These are phyloP conservation scores for Mycena pura DNA, from an alignment of 768 basidiomycete genomes.

Conservation along the genomic window DNA sequence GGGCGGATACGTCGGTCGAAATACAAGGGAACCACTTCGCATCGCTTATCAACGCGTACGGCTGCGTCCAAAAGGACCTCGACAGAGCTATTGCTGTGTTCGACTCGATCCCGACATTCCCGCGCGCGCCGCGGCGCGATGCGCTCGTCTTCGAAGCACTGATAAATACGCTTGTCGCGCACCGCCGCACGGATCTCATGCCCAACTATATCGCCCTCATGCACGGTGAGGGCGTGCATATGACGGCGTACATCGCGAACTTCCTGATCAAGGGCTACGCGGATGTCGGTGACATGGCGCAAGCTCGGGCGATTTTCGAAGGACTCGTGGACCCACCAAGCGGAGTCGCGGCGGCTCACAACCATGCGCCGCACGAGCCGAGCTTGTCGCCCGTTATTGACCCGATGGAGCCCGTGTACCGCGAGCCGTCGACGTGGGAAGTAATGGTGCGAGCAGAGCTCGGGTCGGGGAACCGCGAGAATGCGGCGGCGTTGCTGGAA, in stretches of 20 bases:
- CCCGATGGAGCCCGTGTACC: constrained; percentile 70
- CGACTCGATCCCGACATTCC: constrained; percentile 69
- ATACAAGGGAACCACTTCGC: constrained; percentile 66
- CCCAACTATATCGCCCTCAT: constrained; percentile 71
- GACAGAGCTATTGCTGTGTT: constrained; percentile 80
- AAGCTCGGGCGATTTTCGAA: constrained; percentile 83
- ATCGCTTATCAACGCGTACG: constrained; percentile 87
- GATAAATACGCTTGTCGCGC: constrained; percentile 83
- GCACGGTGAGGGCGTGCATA: constrained; percentile 67
- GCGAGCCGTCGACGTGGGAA: constrained; percentile 96
- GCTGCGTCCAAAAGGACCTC: constrained; percentile 79
- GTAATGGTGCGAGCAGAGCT: constrained; percentile 94
- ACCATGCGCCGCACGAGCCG: constrained; percentile 78
- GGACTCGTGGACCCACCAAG: constrained; percentile 77
- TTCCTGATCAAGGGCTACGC: constrained; percentile 78
- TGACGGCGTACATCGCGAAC: constrained; percentile 97
- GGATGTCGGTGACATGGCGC: constrained; percentile 69
- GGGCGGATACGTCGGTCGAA: constrained; percentile 50
- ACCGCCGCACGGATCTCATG: constrained; percentile 80
- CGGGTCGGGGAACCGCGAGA: constrained; percentile 72
- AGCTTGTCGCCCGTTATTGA: constrained; percentile 39
- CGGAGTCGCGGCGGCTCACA: constrained; percentile 88
- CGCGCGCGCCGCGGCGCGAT: constrained; percentile 66
- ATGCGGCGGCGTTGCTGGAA: constrained; percentile 71
- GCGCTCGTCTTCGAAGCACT: constrained; percentile 90